These are phyloP conservation scores for Rhinocladiella similis DNA, from an alignment of 2,329 filamentous ascomycete species.

Conservation along the genomic window DNA sequence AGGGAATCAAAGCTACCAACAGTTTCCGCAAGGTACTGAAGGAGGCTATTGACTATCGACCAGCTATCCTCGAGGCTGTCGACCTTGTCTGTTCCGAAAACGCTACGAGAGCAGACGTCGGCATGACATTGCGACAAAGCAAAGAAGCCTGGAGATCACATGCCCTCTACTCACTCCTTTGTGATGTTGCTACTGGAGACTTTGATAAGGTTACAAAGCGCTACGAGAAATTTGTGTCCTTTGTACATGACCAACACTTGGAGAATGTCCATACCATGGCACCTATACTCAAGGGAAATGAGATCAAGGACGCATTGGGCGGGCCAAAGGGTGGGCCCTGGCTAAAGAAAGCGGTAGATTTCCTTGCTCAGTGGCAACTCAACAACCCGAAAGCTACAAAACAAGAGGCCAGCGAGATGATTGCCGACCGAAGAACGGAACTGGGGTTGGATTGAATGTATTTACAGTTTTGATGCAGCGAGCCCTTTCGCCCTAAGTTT, in stretches of 20 bases:
- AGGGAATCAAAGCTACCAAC: constrained; percentile 33
- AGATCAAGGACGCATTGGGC: constrained; percentile 66
- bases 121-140: constrained; percentile 27
- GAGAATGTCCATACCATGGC: constrained; percentile 50
- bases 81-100: constrained; percentile 12
- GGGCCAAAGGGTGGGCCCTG: constrained; percentile 75
- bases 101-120: constrained; percentile 27
- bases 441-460: constrained; percentile 39
- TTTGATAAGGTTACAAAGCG: constrained; percentile 25
- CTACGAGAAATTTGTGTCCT: constrained; percentile 56
- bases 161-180: constrained; percentile 26
- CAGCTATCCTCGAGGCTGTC: constrained; percentile 17
- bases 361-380: constrained; percentile 86
- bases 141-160: constrained; percentile 27
- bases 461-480: constrained; percentile 25
- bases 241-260: constrained; percentile 52
- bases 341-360: constrained; percentile 76
- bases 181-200: constrained; percentile 16
- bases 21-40: constrained; percentile 28
- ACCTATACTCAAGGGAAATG: constrained; percentile 71
- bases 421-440: constrained; percentile 52
- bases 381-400: constrained; percentile 55
- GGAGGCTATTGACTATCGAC: constrained; percentile 26
- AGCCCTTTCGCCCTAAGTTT: constrained; percentile 20
- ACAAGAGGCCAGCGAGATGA: constrained; percentile 48